Percentiles rank a stretch among this genome's conserved stretches.
phyloP scores from a whole-genome alignment of 129 eudicot species.

The Kitagawia praeruptora region DNA sequence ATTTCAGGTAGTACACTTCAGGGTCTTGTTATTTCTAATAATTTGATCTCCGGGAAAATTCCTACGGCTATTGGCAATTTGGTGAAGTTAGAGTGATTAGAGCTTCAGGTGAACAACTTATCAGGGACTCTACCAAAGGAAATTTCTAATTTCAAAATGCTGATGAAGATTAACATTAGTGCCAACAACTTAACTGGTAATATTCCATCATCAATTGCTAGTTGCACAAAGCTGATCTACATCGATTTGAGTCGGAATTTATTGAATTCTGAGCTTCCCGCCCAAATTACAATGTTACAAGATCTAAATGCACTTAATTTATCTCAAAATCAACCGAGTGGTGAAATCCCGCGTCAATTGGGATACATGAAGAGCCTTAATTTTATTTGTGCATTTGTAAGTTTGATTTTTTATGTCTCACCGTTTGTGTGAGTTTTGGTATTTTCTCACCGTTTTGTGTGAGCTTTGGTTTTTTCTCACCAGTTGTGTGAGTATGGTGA shows the following conservation, averaged over 20 bases:
- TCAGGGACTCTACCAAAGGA: constrained; percentile 51
- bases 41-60: constrained; percentile 51
- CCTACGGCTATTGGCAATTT: constrained; percentile 51
- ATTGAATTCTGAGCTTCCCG: constrained; percentile 50
- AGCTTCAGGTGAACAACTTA: constrained; percentile 46
- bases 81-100: constrained; percentile 28
- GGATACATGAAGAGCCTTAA: constrained; percentile 51
- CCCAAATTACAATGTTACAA: constrained; percentile 26
- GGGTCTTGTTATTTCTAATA: constrained; percentile 42
- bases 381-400: too few species aligned
- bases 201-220: constrained; percentile 43
- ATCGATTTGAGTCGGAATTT: constrained; percentile 65
- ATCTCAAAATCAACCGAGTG: constrained; percentile 47
- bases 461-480: too few species aligned
- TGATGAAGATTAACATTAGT: constrained; percentile 40
- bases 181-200: constrained; percentile 44
- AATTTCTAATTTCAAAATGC: constrained; percentile 31
- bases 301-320: constrained; percentile 49
- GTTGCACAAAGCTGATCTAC: constrained; percentile 31
- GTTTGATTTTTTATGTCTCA: too few species aligned
- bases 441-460: too few species aligned
- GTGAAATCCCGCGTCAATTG: constrained; percentile 54
- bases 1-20: constrained; percentile 31
- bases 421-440: too few species aligned
- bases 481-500: too few species aligned